These are phyloP conservation scores for Rhododendron henanense DNA, from an alignment of 148 eudicot genomes.

Conservation along the genomic window DNA sequence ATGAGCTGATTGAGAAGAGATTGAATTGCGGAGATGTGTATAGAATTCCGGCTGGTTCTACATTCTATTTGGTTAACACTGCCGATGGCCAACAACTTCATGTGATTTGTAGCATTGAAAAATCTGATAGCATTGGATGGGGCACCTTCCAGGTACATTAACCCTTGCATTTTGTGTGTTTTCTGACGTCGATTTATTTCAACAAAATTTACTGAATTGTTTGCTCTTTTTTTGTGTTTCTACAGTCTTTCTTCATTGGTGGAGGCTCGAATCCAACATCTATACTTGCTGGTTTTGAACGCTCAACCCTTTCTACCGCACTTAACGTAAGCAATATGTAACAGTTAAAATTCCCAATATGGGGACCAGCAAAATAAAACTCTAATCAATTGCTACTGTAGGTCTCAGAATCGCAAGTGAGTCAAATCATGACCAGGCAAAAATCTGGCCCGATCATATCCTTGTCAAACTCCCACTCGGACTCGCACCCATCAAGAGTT, in stretches of 20 bases:
- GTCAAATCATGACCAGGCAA: conserved; percentile 45
- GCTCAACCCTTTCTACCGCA: conserved; percentile 57
- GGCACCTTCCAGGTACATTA: conserved; percentile 32
- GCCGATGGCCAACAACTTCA: too few relatives aligned
- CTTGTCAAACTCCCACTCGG: conserved; percentile 7
- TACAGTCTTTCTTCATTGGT: conserved; percentile 9
- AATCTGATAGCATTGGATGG: conserved; percentile 40
- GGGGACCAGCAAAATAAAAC: too few relatives aligned
- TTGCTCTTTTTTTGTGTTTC: conserved; percentile 32
- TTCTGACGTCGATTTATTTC: background rate
- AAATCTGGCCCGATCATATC: conserved; percentile 55
- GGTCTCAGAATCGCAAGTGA: conserved; percentile 53
- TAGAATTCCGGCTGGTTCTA: too few relatives aligned
- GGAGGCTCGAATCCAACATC: too few relatives aligned
- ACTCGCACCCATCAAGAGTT: conserved; percentile 32
- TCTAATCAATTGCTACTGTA: conserved; percentile 5
- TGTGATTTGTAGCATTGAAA: conserved; percentile 59
- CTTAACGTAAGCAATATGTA: conserved; percentile 49
- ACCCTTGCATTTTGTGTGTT: background rate
- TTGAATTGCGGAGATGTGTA: too few relatives aligned
- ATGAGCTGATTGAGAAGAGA: too few relatives aligned
- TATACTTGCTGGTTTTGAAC: conserved; percentile 17
- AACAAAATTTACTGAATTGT: background rate
- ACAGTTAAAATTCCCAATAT: background rate
- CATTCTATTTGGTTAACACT: too few relatives aligned